Base-by-base conservation (phyloP, 495 filamentous ascomycete species). In the Friedmanniomyces simplex region DNA sequence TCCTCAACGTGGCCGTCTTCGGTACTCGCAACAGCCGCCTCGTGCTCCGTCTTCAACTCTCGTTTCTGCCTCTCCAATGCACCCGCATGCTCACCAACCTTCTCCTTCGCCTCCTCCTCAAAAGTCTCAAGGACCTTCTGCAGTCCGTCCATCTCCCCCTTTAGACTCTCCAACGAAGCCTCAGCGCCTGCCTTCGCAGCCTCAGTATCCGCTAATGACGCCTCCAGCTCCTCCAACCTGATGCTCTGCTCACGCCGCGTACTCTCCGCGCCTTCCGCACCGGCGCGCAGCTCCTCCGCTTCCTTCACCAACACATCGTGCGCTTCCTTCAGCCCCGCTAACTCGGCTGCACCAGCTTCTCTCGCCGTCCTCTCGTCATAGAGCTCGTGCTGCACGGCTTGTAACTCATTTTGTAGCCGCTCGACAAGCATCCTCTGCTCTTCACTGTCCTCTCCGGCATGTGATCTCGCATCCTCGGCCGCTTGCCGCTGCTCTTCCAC, bases 141-240 rank as follows among this genome's bases (percentile, higher is more conserved):
- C 45, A 63, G 48, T 1, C 50, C 52, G 2, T n/a, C 20, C 55
- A 59, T 42, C 36, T 63, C 60, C 4, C 56, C 45, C 24, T 52
- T 25, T 7, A 63, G 3, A 16, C 22, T 39, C 43, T 14, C 20
- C 28, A 54, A 42, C 30, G 50, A 42, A 3, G 49, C 22, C 22
- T 54, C 53, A 24, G 55, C 55, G 13, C 24, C 36, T 16, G 11
- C 34, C 43, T 46, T 54, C 16, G 50, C 56, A 32, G 41, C 48
- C 34, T 59, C 56, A 22, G 60, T 50, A 8, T 63, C 60, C 4
- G 55, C 30, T 1, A 63, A 39, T 2, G 34, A 21, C 18, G 43
- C 3, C n/a, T 20, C 13, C 39, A 63, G 39, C 46, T 59, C 60
- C 24, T 58, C 54, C 10, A 54, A 5, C 26, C 30, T 52, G 4